Base-by-base conservation (phyloP, 176 grass and related monocot genomes). In the Carex parvula region DNA sequence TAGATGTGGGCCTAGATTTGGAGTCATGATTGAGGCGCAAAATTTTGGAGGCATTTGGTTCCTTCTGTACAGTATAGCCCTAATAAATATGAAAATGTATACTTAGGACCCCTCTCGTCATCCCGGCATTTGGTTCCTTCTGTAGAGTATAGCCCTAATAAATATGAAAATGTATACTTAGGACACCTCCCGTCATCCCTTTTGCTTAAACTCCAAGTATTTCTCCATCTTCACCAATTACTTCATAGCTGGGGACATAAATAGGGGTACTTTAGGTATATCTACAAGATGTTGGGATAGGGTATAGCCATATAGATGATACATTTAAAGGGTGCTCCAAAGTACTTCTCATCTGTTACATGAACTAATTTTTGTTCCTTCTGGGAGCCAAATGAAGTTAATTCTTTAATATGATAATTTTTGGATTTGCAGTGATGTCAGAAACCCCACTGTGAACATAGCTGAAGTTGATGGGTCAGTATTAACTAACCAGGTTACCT, bases 401-500 rank as follows among this genome's bases (percentile, higher is more conserved):
- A 35, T 52, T 29, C n/a, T 75, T 75, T 30, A 54, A 54, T 54
- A 54, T 32, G 13, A 26, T 55, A 32, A 15, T 8, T 15, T 76
- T 55, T 54, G 21, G 13, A 76, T 24, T 30, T 76, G 69, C 35
- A 46, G 57, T 21, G 10, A 24, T 81, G 20, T 65, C 86, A 98
- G 92, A 88, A 86, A 90, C 89, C 72, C 86, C 46, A 52, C 77
- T 85, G 79, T 77, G 67, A 86, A 88, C 81, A 81, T 81, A 12
- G 89, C 88, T 58, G 83, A 89, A 87, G 87, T 69, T 88, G 89
- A 91, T 89, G 87, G 81, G 84, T 86, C 81, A 15, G 87, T 85
- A 80, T 70, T 85, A 80, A 17, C 77, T 66, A 88, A 81, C 58
- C 89, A 99, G 93, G 96, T 94, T 90, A 57, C 64, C 41, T 73